Conservation (phyloP, 2,329 filamentous ascomycete genomes). For the Cercospora sojina region DNA sequence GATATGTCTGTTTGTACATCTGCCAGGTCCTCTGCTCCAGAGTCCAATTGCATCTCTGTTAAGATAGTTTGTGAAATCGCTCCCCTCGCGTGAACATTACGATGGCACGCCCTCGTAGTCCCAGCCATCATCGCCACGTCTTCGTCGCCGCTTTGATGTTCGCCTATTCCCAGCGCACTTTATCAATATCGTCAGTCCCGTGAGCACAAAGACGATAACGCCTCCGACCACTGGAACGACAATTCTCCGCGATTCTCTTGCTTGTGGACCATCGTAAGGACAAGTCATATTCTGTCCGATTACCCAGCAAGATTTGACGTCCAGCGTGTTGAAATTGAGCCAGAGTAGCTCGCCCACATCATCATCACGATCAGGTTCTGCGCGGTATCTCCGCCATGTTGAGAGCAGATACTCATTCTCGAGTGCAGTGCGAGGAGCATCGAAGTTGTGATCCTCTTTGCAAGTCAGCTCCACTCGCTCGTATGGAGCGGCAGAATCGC, state of each 20-base stretch:
- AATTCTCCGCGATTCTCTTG: constrained; percentile 49
- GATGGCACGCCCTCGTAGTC: constrained; percentile 67
- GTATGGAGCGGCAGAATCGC: constrained; percentile 41
- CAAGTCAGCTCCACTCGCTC: constrained; percentile 49
- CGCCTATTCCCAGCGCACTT: constrained; percentile 64
- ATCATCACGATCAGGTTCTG: constrained; percentile 30
- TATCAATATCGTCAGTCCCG: constrained; percentile 60
- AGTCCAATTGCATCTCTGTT: not conserved
- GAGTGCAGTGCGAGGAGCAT: constrained; percentile 59
- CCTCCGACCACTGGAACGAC: constrained; percentile 62
- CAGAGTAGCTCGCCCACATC: constrained; percentile 44
- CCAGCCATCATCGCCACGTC: constrained; percentile 53
- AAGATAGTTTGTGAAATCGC: not conserved
- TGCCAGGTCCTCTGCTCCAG: not conserved
- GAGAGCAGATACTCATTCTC: constrained; percentile 60
- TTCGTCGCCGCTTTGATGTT: constrained; percentile 50
- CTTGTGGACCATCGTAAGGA: constrained; percentile 50
- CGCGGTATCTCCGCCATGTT: constrained; percentile 30
- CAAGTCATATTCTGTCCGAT: constrained; percentile 56
- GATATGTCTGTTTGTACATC: not conserved
- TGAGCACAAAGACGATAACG: constrained; percentile 61
- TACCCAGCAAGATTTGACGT: constrained; percentile 61
- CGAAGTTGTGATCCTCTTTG: constrained; percentile 51
- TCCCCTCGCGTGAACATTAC: constrained; percentile 14
- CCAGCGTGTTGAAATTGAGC: constrained; percentile 62